A percentile compares a stretch with the other conserved stretches of the same genome.
Conservation (phyloP, 257 asterid species). For the Penstemon newberryi region DNA sequence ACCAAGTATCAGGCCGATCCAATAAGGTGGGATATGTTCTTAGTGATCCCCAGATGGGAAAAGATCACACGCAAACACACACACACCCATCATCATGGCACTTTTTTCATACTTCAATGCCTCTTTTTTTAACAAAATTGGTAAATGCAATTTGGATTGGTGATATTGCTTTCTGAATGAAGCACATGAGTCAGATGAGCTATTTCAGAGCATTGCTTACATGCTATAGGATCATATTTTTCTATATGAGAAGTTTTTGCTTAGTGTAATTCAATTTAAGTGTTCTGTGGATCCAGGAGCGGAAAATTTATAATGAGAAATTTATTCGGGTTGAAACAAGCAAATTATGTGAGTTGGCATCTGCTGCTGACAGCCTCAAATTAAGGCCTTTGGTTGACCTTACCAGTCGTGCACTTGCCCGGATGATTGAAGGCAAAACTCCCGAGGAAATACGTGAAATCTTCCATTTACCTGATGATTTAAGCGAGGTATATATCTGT, state of each 20-base stretch:
- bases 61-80: too few relatives aligned
- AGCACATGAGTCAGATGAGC: too few relatives aligned
- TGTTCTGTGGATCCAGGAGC: slow-evolving; percentile 55
- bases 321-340: slow-evolving; percentile 84
- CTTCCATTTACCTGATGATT: slow-evolving; percentile 93
- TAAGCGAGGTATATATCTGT: slow-evolving; percentile 64
- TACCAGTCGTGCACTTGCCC: slow-evolving; percentile 93
- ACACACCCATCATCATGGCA: too few relatives aligned
- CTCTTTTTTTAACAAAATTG: too few relatives aligned
- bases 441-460: slow-evolving; percentile 93
- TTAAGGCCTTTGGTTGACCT: slow-evolving; percentile 92
- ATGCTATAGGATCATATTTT: too few relatives aligned
- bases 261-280: too few relatives aligned
- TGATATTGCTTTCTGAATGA: too few relatives aligned
- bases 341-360: slow-evolving; percentile 90
- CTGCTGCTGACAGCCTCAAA: slow-evolving; percentile 96
- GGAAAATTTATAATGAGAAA: slow-evolving; percentile 87
- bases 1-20: slow-evolving; percentile 87
- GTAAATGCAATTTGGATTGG: too few relatives aligned
- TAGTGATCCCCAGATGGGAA: too few relatives aligned
- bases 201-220: too few relatives aligned
- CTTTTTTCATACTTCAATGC: too few relatives aligned
- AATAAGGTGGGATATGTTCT: slow-evolving; percentile 54
- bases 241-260: too few relatives aligned
- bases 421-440: slow-evolving; percentile 89